A percentile compares a stretch with the other conserved stretches of the same genome.
Evolutionary conservation across 805 yeast genomes (phyloP).

Genomic region (Lachancea sp.): DNA sequence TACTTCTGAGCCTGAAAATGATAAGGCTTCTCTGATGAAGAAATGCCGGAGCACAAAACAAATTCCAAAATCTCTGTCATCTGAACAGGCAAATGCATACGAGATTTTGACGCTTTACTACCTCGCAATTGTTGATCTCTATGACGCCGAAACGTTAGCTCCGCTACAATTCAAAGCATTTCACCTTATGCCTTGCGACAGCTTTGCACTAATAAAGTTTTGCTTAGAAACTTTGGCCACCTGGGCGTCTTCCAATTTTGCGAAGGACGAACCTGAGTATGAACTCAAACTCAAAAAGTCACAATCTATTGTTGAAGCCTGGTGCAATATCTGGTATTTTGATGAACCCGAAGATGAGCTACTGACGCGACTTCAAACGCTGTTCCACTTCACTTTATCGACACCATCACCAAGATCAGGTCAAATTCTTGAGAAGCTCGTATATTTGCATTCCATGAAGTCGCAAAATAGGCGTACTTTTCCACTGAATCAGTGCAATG

Average conservation of each 20-base stretch:
- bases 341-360: conserved; percentile 18
- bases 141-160: conserved; percentile 11
- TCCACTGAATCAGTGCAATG: neutral
- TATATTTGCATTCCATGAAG: conserved; percentile 10
- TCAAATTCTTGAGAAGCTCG: conserved; percentile 5
- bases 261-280: conserved; percentile 13
- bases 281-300: conserved; percentile 22
- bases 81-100: conserved; percentile 21
- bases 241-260: conserved; percentile 18
- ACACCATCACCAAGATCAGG: neutral
- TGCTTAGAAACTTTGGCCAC: conserved; percentile 21
- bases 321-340: conserved; percentile 23
- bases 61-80: neutral
- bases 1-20: neutral
- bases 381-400: conserved; percentile 11
- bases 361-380: conserved; percentile 10
- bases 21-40: neutral
- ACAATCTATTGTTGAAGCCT: conserved; percentile 19
- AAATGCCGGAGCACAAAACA: too few species aligned
- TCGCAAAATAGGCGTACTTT: conserved; percentile 2
- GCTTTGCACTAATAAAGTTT: conserved; percentile 20
- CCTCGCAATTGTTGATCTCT: conserved; percentile 19
- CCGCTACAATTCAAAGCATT: conserved; percentile 23
- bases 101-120: conserved; percentile 29
- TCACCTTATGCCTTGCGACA: conserved; percentile 28